Evolutionary conservation across 2,329 filamentous ascomycete genomes (phyloP).

Genomic region (Fusarium agapanthi): DNA sequence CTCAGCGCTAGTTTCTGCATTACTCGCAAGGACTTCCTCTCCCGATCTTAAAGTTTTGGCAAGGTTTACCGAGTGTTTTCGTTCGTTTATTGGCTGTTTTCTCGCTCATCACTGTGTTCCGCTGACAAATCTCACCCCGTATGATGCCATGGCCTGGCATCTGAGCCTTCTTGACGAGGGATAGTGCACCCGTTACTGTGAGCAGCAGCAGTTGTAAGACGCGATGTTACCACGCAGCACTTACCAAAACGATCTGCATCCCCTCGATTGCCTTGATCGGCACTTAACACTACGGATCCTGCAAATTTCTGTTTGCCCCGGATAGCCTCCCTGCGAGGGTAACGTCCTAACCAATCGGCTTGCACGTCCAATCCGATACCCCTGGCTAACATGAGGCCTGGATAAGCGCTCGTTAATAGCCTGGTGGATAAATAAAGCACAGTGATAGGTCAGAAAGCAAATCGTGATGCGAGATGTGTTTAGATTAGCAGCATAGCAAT

Average conservation of each 20-base stretch:
- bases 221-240: neutral
- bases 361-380: neutral
- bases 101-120: neutral
- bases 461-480: too few species aligned
- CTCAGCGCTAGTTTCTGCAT: neutral
- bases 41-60: neutral
- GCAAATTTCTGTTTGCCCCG: neutral
- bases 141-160: neutral
- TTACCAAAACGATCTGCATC: neutral
- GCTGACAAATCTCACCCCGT: neutral
- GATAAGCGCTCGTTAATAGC: too few species aligned
- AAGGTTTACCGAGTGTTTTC: neutral
- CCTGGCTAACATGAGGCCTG: accelerated
- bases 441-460: too few species aligned
- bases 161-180: neutral
- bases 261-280: neutral
- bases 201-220: neutral
- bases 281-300: neutral
- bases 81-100: neutral
- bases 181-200: too few species aligned
- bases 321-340: accelerated
- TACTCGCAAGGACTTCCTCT: neutral
- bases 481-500: too few species aligned
- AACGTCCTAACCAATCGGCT: neutral
- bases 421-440: too few species aligned